Conservation (phyloP, 1,139 yeast species). For the Yamadazyma siamensis region DNA sequence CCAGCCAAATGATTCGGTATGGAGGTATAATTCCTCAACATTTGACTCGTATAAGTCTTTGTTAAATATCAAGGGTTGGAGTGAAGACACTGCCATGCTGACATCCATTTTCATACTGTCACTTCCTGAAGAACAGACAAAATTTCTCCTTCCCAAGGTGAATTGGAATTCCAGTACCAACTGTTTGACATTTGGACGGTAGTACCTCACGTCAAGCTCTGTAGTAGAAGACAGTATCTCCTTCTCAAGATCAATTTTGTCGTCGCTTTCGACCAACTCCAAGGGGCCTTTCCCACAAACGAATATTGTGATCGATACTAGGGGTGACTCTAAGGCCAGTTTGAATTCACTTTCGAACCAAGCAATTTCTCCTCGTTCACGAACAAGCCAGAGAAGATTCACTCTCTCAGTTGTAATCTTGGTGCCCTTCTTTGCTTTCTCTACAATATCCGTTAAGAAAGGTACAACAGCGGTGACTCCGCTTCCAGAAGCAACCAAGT, state of each 20-base stretch:
- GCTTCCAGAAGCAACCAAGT: constrained; percentile 47
- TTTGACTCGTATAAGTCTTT: constrained; percentile 21
- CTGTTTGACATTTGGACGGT: constrained; percentile 32
- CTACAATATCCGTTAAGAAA: constrained; percentile 30
- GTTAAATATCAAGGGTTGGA: constrained; percentile 33
- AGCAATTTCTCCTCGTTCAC: constrained; percentile 29
- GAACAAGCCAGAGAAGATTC: constrained; percentile 50
- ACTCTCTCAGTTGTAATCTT: constrained; percentile 25
- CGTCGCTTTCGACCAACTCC: constrained; percentile 1
- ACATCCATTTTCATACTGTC: constrained; percentile 41
- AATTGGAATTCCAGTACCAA: constrained; percentile 17
- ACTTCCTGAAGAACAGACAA: constrained; percentile 53
- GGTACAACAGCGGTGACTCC: constrained; percentile 58
- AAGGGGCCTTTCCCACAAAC: constrained; percentile 12
- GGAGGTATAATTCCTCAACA: constrained; percentile 51
- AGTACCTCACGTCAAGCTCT: constrained; percentile 18
- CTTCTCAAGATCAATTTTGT: constrained; percentile 3
- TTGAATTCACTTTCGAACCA: constrained; percentile 47
- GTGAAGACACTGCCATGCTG: constrained; percentile 39
- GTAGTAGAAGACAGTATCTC: not conserved
- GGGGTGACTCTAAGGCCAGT: constrained; percentile 19
- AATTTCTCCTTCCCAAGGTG: constrained; percentile 34
- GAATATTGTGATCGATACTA: constrained; percentile 27
- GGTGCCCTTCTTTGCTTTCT: constrained; percentile 13
- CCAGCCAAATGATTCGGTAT: constrained; percentile 62